Evolutionary conservation across 306 rosid species (phyloP), one percentile per base, ranked within the genome.

Genomic region (Aeschynomene evenia): DNA sequence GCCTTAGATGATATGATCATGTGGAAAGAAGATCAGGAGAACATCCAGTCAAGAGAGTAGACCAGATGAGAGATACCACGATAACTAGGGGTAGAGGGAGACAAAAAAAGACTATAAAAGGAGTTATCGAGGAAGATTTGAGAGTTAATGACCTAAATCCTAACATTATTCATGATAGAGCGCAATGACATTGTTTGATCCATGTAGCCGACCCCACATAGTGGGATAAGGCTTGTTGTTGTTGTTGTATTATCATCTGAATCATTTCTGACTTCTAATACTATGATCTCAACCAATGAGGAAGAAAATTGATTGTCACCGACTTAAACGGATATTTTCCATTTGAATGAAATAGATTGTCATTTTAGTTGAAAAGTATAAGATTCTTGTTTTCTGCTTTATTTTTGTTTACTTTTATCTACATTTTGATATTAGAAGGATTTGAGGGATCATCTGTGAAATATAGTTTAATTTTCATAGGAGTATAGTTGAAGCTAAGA

Each of bases 311-410:
- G 63, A 21, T 19, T 40, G 42, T 71, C 59, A 52, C 42, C 23
- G 4, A 55, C 45, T 66, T 43, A 22, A n/a, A 48, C 7, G 23
- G 74, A 63, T 68, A 55, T 14, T 72, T 42, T 21, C 26, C 33
- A 19, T 26, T 40, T 76, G n/a, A 49, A 59, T 75, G 70, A 46
- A 69, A 42, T 40, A 21, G 59, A 11, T 26, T 51, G 56, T 49
- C 51, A 67, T 18, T 43, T 59, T 58, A 56, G 18, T 11, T 21
- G 49, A 64, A 21, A 45, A 15, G n/a, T 11, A 19, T 37, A 55
- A 28, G 6, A 21, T 21, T 71, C 15, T 48, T 48, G 50, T 36
- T 29, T 65, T 54, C 56, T 48, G 24, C 26, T 42, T 78, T 56
- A 43, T 33, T 54, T 64, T 59, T 66, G 4, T 24, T 7, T 53